These are phyloP conservation scores for Pseudogymnoascus sp. DNA, from an alignment of 2,329 filamentous ascomycete genomes.

Conservation along the genomic window DNA sequence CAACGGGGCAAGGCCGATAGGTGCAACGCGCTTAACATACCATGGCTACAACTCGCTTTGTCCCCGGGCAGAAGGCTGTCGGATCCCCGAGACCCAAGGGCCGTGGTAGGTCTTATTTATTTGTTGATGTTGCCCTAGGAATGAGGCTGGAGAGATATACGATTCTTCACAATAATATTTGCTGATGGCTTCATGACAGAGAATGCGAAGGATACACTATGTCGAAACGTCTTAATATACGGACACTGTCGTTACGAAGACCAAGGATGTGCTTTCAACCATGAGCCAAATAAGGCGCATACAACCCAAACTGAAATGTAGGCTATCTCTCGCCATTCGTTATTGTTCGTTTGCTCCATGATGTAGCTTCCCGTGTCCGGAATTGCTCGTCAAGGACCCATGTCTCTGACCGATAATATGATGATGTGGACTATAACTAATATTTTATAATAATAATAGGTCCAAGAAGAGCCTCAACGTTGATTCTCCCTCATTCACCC, in stretches of 20 bases:
- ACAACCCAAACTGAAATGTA: conserved; percentile 16
- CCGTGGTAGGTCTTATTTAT: conserved; percentile 38
- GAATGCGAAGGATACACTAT: conserved; percentile 79
- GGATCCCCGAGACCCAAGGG: conserved; percentile 51
- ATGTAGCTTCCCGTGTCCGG: not conserved
- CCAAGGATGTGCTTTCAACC: conserved; percentile 81
- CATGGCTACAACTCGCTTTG: conserved; percentile 29
- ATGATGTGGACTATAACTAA: not conserved
- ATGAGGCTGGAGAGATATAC: not conserved
- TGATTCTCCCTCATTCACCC: conserved; percentile 92
- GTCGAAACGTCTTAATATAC: conserved; percentile 88
- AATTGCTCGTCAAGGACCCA: not conserved
- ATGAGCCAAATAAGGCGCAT: conserved; percentile 62
- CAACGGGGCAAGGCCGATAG: conserved; percentile 28
- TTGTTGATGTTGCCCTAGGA: not conserved
- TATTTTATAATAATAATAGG: conserved; percentile 27
- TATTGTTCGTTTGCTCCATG: not conserved
- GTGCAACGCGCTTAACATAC: conserved; percentile 16
- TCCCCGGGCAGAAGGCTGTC: conserved; percentile 32
- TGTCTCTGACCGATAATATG: not conserved
- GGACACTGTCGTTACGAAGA: conserved; percentile 90
- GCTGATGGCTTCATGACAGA: conserved; percentile 39
- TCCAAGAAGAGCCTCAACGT: conserved; percentile 80
- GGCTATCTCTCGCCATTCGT: not conserved
- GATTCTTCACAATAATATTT: not conserved